Evolutionary conservation across 2,329 filamentous ascomycete genomes (phyloP).

Genomic region (Sarocladium strictum): DNA sequence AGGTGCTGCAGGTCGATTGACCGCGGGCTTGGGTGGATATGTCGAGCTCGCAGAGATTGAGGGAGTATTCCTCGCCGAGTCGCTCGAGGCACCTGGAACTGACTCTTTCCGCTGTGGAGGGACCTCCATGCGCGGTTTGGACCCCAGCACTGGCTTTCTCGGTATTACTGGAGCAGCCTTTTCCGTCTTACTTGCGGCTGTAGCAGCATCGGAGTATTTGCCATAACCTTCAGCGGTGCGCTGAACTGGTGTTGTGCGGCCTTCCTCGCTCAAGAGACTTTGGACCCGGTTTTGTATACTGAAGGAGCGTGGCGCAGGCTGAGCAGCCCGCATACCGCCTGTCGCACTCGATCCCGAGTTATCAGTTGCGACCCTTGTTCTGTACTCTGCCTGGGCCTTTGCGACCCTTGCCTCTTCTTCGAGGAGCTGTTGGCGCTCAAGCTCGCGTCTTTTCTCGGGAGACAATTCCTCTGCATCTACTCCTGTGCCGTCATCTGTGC

Average conservation of each 20-base stretch:
- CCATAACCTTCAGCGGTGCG: conserved; percentile 85
- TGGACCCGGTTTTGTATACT: conserved; percentile 91
- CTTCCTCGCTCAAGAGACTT: conserved; percentile 74
- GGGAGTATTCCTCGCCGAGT: conserved; percentile 9
- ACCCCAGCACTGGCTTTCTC: conserved; percentile 42
- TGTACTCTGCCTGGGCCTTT: conserved; percentile 82
- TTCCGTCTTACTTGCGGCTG: conserved; percentile 28
- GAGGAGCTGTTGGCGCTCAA: conserved; percentile 73
- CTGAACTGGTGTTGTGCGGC: conserved; percentile 48
- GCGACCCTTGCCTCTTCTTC: conserved; percentile 89
- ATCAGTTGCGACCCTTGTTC: conserved; percentile 59
- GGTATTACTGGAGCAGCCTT: conserved; percentile 39
- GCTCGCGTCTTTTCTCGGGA: conserved; percentile 82
- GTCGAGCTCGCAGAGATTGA: conserved; percentile 18
- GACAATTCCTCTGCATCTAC: conserved; percentile 60
- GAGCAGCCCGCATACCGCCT: conserved; percentile 33
- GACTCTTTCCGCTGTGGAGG: conserved; percentile 9
- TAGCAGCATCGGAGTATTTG: conserved; percentile 62
- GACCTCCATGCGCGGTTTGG: conserved; percentile 22
- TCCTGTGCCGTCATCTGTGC: conserved; percentile 53
- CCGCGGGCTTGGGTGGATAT: conserved; percentile 20
- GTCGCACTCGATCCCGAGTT: conserved; percentile 21
- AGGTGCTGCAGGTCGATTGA: conserved; percentile 45
- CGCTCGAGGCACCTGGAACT: not conserved
- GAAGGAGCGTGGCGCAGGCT: conserved; percentile 59